Percentiles rank a stretch among this genome's conserved stretches.
Evolutionary conservation across 805 yeast genomes (phyloP).

Genomic region (Schwanniomyces yamadae): DNA sequence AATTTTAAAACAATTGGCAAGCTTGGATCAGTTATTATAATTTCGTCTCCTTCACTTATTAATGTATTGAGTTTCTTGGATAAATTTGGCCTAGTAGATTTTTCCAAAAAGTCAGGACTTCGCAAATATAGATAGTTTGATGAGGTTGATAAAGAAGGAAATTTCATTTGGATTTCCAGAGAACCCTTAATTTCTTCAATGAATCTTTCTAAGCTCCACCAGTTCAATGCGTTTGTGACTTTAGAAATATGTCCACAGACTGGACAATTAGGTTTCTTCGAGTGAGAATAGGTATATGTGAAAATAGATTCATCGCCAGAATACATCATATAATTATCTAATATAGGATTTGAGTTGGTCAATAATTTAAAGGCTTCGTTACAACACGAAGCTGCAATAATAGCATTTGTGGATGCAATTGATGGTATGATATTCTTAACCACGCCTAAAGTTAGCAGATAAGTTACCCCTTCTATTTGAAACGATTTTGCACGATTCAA

Average conservation of each 20-base stretch:
- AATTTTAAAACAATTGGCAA: slow-evolving; percentile 45
- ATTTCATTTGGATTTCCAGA: slow-evolving; percentile 33
- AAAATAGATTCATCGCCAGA: slow-evolving; percentile 80
- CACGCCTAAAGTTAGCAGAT: slow-evolving; percentile 74
- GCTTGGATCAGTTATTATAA: slow-evolving; percentile 52
- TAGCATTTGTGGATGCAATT: slow-evolving; percentile 90
- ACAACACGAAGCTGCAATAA: slow-evolving; percentile 85
- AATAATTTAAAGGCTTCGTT: slow-evolving; percentile 81
- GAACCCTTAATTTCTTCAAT: slow-evolving; percentile 37
- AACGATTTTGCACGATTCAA: slow-evolving; percentile 58
- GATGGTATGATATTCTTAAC: slow-evolving; percentile 92
- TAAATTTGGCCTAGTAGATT: slow-evolving; percentile 46
- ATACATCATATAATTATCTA: slow-evolving; percentile 82
- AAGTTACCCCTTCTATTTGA: slow-evolving; percentile 74
- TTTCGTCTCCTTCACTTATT: slow-evolving; percentile 45
- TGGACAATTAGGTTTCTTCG: slow-evolving; percentile 61
- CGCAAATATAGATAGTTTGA: slow-evolving; percentile 43
- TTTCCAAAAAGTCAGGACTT: slow-evolving; percentile 47
- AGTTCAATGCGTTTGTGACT: slow-evolving; percentile 19
- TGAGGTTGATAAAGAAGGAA: slow-evolving; percentile 48
- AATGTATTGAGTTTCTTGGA: slow-evolving; percentile 30
- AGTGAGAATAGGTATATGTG: slow-evolving; percentile 67
- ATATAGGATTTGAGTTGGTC: slow-evolving; percentile 62
- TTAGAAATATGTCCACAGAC: slow-evolving; percentile 63
- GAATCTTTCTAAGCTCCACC: slow-evolving; percentile 42